Evolutionary conservation across 1,284 basidiomycete genomes (phyloP).

Genomic region (Austropuccinia psidii): DNA sequence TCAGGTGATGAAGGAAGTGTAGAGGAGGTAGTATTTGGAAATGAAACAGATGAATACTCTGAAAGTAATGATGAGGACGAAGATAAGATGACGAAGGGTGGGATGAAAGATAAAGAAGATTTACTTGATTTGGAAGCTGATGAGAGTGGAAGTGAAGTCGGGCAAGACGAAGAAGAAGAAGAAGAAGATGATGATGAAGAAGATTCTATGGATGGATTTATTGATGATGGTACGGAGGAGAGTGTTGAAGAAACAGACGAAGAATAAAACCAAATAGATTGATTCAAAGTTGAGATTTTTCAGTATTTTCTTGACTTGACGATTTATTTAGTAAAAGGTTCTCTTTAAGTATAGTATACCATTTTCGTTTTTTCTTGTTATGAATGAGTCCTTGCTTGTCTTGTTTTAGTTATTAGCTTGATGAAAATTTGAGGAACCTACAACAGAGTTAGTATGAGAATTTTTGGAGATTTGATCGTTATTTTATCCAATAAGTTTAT

Average conservation of each 20-base stretch:
- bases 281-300: no score
- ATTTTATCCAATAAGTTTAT: no score
- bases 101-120: conserved; percentile 47
- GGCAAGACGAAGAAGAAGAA: conserved; percentile 48
- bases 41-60: conserved; percentile 10
- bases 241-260: conserved; percentile 55
- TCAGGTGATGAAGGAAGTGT: conserved; percentile 42
- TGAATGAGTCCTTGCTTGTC: no score
- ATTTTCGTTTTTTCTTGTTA: no score
- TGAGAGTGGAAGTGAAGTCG: conserved; percentile 53
- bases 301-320: no score
- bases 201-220: conserved; percentile 59
- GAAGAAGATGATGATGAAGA: conserved; percentile 53
- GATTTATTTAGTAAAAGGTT: no score
- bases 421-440: no score
- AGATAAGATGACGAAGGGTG: conserved; percentile 10
- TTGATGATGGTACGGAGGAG: conserved; percentile 49
- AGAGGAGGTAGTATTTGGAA: conserved; percentile 43
- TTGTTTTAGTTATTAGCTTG: no score
- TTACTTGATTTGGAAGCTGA: conserved; percentile 56
- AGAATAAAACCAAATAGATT: conserved; percentile 46
- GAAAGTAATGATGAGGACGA: conserved; percentile 39
- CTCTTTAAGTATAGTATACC: no score
- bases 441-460: no score
- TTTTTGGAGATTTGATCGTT: no score